Evolutionary conservation across 1,284 basidiomycete species (phyloP), one percentile per base, ranked within the genome.

Genomic region (Malassezia equina): DNA sequence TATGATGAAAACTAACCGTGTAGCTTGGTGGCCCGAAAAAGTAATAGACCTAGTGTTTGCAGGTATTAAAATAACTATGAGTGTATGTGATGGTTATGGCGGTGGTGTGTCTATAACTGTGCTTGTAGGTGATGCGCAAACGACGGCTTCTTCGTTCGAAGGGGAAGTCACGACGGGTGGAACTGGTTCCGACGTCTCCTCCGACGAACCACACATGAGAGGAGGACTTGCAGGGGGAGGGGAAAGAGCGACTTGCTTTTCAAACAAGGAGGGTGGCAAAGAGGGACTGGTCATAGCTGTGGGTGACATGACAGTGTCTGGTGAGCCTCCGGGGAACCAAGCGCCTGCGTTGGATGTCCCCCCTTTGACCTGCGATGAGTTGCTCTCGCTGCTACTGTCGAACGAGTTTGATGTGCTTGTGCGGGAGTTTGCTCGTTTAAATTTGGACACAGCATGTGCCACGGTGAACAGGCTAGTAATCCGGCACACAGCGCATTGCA

Each of bases 391-490:
- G 11, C 19, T 12, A 9, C 19, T 21, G 11, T 39, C 19, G 15
- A n/a, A 19, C 25, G 27, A 43, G 27, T 25, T 43, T 5, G 41
- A 29, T 4, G 19, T 19, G 27, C 27, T 39, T 21, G 21, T 31
- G 27, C 46, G 46, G 11, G 46, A 48, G n/a, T 33, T 32, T 21
- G 46, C 46, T 12, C 59, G 40, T 52, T 71, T 73, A 63, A 74
- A 73, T 23, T 66, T 64, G 12, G 64, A 65, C 7, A 74, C 63
- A n/a, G 71, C 71, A 39, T 67, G 61, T 6, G 70, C 71, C 32
- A 73, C 62, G 4, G 70, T 65, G 31, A 74, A 74, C 46, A 74
- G 62, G 50, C 71, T 71, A 34, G 63, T 61, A 39, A 70, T 71
- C 44, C 63, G 62, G 55, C 63, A 64, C 34, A 74, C 71, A 46